Percentiles rank a stretch among this genome's conserved stretches.
Evolutionary conservation across 495 filamentous ascomycete species (phyloP).

Genomic region (Penicillium arizonense): DNA sequence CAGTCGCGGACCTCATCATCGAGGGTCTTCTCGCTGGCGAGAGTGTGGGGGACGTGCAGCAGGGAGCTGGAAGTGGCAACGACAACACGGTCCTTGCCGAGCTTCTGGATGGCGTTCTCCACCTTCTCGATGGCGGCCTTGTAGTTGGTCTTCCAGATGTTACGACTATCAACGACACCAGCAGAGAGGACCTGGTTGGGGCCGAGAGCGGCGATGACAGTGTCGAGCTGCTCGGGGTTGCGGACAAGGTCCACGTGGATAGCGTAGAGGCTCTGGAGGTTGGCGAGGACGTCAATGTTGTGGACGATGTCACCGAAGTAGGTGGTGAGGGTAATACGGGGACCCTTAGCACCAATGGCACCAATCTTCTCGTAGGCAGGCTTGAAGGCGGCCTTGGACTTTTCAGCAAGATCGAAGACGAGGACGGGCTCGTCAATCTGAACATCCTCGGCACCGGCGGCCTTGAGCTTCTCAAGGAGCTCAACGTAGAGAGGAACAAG

Average conservation of each 20-base stretch:
- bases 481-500: conserved; percentile 91
- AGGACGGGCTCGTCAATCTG: conserved; percentile 98
- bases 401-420: conserved; percentile 83
- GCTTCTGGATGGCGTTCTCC: conserved; percentile 84
- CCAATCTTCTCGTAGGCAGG: conserved; percentile 87
- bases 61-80: conserved; percentile 96
- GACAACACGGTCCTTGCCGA: conserved; percentile 93
- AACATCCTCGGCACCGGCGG: conserved; percentile 86
- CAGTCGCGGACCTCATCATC: conserved; percentile 88
- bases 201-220: conserved; percentile 72
- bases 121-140: conserved; percentile 84
- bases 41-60: conserved; percentile 95
- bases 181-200: conserved; percentile 84
- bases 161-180: conserved; percentile 96
- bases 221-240: conserved; percentile 92
- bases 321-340: conserved; percentile 82
- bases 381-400: conserved; percentile 97
- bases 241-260: conserved; percentile 95
- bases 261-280: conserved; percentile 67
- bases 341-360: conserved; percentile 70
- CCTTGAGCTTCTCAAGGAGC: conserved; percentile 87
- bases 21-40: conserved; percentile 96
- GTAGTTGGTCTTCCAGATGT: conserved; percentile 99
- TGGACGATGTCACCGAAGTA: conserved; percentile 99
- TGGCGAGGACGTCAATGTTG: conserved; percentile 85